These are phyloP conservation scores for Pulicaria dysenterica DNA, from an alignment of 129 eudicot species.

Conservation along the genomic window DNA sequence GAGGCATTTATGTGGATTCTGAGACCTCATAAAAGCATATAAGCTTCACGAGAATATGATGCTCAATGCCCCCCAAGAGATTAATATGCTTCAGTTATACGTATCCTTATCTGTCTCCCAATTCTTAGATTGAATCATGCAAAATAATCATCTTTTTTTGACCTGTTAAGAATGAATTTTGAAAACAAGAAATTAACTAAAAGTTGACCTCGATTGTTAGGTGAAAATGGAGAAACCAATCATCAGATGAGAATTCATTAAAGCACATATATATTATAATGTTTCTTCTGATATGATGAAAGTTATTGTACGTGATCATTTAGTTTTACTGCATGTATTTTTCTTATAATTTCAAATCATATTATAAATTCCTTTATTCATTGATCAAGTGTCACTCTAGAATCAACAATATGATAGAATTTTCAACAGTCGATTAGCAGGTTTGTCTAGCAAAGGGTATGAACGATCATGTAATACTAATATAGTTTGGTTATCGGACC, in stretches of 20 bases:
- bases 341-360: too few relatives aligned
- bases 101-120: constrained; percentile 32
- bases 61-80: background rate
- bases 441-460: too few relatives aligned
- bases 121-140: constrained; percentile 6
- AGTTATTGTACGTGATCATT: constrained; percentile 9
- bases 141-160: constrained; percentile 18
- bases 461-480: too few relatives aligned
- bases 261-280: background rate
- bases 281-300: constrained; percentile 20
- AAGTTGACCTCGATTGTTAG: background rate
- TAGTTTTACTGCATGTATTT: background rate
- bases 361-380: too few relatives aligned
- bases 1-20: background rate
- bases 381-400: background rate
- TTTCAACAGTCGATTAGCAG: too few relatives aligned
- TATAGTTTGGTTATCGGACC: too few relatives aligned
- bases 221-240: constrained; percentile 7
- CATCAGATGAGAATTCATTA: constrained; percentile 9
- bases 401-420: background rate
- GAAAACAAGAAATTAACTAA: constrained; percentile 1
- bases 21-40: background rate
- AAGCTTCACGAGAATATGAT: constrained; percentile 6
- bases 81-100: constrained; percentile 27
- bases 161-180: background rate